Evolutionary conservation across 1,284 basidiomycete genomes (phyloP), one percentile per base, ranked within the genome.

Genomic region (Leccinum solheimii): DNA sequence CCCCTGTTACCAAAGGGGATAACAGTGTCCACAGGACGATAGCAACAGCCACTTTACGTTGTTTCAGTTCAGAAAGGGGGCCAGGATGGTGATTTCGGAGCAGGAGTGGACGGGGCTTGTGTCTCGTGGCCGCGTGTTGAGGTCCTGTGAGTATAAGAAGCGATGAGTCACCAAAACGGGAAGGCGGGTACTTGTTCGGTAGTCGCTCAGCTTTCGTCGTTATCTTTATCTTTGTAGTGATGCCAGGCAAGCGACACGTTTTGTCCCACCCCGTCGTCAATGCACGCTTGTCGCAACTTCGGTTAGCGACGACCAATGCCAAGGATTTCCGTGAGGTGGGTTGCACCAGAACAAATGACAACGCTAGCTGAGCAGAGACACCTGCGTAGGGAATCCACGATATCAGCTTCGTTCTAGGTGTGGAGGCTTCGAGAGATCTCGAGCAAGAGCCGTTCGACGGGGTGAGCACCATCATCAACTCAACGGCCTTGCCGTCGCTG

Each of bases 81-180:
- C 82, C 1, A 77, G 81, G 48, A 75, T 77, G 62, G 66, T 72
- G 26, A 82, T 83, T 62, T 78, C 78, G 10, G 81, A 88, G 60
- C 79, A 84, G 64, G 87, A 89, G 48, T 92, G 88, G 88, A 73
- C 77, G n/a, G 81, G 79, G 54, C 72, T 95, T 27, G 69, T 87
- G 59, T 76, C 79, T 21, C 82, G 83, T 67, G 89, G 91, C 16
- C 76, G 80, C 66, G 75, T 88, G 45, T 80, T 99, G 62, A 94
- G 95, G 74, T 91, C 95, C 34, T 99, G 97, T 77, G 92, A 98
- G 76, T 99, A 99, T 77, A 99, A 99, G 78, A 86, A 94, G 70
- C 85, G 97, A 71, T 98, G 77, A 16, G 23, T 51, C 23, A 26
- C 59, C 49, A 23, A 59, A 57, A 60, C 50, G 45, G 58, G 58